Evolutionary conservation across 441 rosid species (phyloP).

Genomic region (Jatropha multifida): DNA sequence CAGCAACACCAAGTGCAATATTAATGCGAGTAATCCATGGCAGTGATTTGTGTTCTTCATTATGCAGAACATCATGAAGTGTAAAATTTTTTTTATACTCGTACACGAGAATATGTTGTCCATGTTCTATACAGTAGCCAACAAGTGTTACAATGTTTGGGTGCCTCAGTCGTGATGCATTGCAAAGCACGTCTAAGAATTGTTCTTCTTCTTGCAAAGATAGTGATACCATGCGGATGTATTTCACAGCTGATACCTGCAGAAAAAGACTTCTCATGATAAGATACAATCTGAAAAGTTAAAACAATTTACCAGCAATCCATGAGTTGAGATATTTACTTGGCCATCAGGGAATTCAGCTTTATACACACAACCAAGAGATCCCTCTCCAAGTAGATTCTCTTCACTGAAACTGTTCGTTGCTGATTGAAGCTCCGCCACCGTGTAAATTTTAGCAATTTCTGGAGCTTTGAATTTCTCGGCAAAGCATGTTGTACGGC

Average conservation of each 20-base stretch:
- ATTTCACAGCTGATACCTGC: slow-evolving; percentile 79
- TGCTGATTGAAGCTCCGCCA: slow-evolving; percentile 78
- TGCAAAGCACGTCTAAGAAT: slow-evolving; percentile 69
- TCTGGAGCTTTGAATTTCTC: slow-evolving; percentile 46
- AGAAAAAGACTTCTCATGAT: not conserved
- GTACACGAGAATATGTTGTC: slow-evolving; percentile 77
- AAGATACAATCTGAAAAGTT: not conserved
- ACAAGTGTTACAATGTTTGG: slow-evolving; percentile 77
- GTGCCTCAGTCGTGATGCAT: slow-evolving; percentile 69
- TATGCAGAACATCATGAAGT: slow-evolving; percentile 70
- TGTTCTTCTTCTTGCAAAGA: slow-evolving; percentile 85
- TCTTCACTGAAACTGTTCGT: slow-evolving; percentile 76
- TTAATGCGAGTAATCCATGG: slow-evolving; percentile 79
- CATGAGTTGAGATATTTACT: slow-evolving; percentile 35
- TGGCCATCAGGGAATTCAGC: slow-evolving; percentile 77
- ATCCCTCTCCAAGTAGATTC: slow-evolving; percentile 81
- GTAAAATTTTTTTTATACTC: slow-evolving; percentile 72
- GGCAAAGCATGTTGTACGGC: slow-evolving; percentile 47
- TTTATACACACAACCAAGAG: slow-evolving; percentile 91
- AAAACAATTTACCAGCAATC: slow-evolving; percentile 8
- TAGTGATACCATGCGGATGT: slow-evolving; percentile 61
- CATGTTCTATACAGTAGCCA: slow-evolving; percentile 86
- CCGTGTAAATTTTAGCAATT: slow-evolving; percentile 54
- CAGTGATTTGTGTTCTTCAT: slow-evolving; percentile 60
- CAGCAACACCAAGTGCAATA: slow-evolving; percentile 85